Evolutionary conservation across 2,329 filamentous ascomycete species (phyloP).

Genomic region (Furcasterigmium furcatum): DNA sequence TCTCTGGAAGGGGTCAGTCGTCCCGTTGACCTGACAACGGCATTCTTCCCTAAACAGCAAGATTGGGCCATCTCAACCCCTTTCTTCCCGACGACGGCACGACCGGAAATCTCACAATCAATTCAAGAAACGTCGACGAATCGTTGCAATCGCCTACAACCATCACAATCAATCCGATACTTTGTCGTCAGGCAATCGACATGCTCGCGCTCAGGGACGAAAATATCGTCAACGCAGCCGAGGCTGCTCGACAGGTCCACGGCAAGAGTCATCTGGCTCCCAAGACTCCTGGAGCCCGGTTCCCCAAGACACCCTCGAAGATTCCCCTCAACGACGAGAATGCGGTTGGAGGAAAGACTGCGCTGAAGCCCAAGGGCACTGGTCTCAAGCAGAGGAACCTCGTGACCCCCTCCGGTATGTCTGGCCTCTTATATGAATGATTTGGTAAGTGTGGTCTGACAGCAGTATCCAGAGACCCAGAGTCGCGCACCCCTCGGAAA

Average conservation of each 20-base stretch:
- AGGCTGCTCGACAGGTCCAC: conserved; percentile 11
- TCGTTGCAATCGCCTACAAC: neutral
- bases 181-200: neutral
- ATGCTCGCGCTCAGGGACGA: conserved; percentile 14
- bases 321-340: conserved; percentile 84
- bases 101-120: too few species aligned
- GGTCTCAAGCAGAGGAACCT: conserved; percentile 15
- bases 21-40: neutral
- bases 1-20: neutral
- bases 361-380: conserved; percentile 43
- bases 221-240: conserved; percentile 14
- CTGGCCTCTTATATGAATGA: neutral
- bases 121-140: neutral
- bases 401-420: conserved; percentile 13
- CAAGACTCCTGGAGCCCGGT: conserved; percentile 76
- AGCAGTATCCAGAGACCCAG: conserved; percentile 48
- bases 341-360: conserved; percentile 58
- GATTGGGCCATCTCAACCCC: too few species aligned
- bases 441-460: neutral
- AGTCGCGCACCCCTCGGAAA: conserved; percentile 80
- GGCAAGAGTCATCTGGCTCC: conserved; percentile 45
- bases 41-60: neutral
- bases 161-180: neutral
- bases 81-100: too few species aligned
- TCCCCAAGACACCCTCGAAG: conserved; percentile 80